These are phyloP conservation scores for Dryas octopetala DNA, from an alignment of 306 rosid genomes.

Conservation along the genomic window DNA sequence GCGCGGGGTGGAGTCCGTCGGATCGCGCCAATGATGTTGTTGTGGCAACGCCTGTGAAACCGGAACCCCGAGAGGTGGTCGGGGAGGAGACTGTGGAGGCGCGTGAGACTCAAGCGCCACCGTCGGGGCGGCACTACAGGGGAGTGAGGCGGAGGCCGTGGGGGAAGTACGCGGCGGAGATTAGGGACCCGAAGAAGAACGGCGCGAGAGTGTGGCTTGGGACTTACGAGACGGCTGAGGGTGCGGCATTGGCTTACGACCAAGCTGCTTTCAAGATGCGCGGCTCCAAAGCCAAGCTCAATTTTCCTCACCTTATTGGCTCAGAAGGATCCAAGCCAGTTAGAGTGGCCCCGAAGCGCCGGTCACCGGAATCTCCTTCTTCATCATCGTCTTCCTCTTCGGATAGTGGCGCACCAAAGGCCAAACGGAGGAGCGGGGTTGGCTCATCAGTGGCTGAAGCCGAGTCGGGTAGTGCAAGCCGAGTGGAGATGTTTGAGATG, in stretches of 20 bases:
- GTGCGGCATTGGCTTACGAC: constrained; percentile 67
- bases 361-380: not conserved
- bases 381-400: not conserved
- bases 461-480: not conserved
- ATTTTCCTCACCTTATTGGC: constrained; percentile 57
- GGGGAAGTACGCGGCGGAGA: constrained; percentile 72
- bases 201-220: constrained; percentile 67
- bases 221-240: constrained; percentile 44
- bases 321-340: constrained; percentile 12
- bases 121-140: constrained; percentile 21
- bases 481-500: not conserved
- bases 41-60: not conserved
- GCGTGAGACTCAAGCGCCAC: not conserved
- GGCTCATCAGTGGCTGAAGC: not conserved
- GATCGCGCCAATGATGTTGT: not conserved
- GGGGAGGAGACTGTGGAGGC: not conserved
- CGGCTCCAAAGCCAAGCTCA: constrained; percentile 59
- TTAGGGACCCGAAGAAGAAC: constrained; percentile 44
- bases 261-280: constrained; percentile 59
- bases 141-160: constrained; percentile 72
- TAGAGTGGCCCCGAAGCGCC: constrained; percentile 19
- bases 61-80: not conserved
- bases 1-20: not conserved
- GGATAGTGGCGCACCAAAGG: not conserved
- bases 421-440: not conserved